Evolutionary conservation across 2,329 filamentous ascomycete genomes (phyloP).

Genomic region (Apiospora hydei): DNA sequence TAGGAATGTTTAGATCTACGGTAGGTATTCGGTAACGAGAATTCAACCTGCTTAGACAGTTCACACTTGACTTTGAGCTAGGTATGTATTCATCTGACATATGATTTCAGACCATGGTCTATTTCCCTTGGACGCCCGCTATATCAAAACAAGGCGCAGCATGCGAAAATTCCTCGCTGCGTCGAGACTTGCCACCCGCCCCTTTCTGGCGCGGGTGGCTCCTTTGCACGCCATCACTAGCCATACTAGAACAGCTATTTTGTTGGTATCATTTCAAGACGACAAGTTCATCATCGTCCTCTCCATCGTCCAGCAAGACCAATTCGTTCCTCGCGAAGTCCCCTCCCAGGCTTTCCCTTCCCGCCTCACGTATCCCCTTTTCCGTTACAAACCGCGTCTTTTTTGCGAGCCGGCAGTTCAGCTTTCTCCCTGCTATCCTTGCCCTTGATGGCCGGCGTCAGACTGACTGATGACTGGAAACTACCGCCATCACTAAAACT

Average conservation of each 20-base stretch:
- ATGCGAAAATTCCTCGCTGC: neutral
- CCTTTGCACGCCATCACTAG: neutral
- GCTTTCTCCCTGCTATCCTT: constrained; percentile 40
- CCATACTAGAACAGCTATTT: neutral
- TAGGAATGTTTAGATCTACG: neutral
- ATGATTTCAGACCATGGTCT: constrained; percentile 7
- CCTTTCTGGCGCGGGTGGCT: neutral
- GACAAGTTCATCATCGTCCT: constrained; percentile 54
- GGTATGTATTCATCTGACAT: constrained; percentile 12
- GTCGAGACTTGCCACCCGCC: neutral
- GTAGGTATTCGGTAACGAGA: neutral
- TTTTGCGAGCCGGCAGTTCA: constrained; percentile 66
- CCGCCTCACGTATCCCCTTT: constrained; percentile 79
- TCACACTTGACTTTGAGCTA: neutral
- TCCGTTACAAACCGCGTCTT: constrained; percentile 83
- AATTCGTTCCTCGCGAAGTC: constrained; percentile 48
- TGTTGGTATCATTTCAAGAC: constrained; percentile 39
- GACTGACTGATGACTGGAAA: constrained; percentile 14
- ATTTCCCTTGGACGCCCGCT: neutral
- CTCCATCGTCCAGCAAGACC: constrained; percentile 40
- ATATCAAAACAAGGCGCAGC: neutral
- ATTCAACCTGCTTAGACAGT: neutral
- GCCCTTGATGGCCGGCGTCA: constrained; percentile 27
- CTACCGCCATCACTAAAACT: constrained; percentile 24
- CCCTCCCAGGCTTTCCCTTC: constrained; percentile 74